These are phyloP conservation scores for Aspergillus calidoustus DNA, from an alignment of 2,329 filamentous ascomycete genomes.

Conservation along the genomic window DNA sequence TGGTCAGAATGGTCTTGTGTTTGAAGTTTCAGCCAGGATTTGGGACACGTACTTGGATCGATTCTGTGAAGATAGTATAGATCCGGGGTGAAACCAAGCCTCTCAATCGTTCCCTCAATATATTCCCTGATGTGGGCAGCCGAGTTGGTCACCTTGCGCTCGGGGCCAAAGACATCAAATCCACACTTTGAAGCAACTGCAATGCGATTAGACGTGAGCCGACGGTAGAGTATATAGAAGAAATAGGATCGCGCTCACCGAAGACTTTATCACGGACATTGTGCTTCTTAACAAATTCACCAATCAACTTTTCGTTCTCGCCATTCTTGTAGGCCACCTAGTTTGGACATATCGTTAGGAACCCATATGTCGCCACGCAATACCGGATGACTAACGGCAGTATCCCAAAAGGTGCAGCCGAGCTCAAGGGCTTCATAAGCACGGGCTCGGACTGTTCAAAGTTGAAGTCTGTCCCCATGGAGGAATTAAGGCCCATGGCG, in stretches of 20 bases:
- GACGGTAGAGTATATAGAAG: neutral
- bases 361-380: no score
- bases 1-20: no score
- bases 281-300: conserved; percentile 57
- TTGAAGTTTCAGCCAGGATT: neutral
- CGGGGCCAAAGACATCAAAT: conserved; percentile 43
- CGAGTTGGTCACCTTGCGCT: conserved; percentile 48
- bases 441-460: conserved; percentile 55
- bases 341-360: no score
- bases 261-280: conserved; percentile 53
- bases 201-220: neutral
- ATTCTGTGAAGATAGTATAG: conserved; percentile 53
- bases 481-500: conserved; percentile 56
- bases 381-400: conserved; percentile 39
- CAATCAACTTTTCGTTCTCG: conserved; percentile 56
- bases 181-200: conserved; percentile 57
- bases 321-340: conserved; percentile 53
- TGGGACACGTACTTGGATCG: conserved; percentile 44
- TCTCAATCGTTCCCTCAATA: conserved; percentile 55
- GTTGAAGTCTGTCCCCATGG: conserved; percentile 48
- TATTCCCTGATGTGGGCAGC: conserved; percentile 53
- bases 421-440: conserved; percentile 53
- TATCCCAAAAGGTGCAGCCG: conserved; percentile 54
- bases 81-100: conserved; percentile 54
- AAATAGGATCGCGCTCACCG: neutral